Evolutionary conservation across 768 basidiomycete genomes (phyloP).

Genomic region (Termitomyces sp.): DNA sequence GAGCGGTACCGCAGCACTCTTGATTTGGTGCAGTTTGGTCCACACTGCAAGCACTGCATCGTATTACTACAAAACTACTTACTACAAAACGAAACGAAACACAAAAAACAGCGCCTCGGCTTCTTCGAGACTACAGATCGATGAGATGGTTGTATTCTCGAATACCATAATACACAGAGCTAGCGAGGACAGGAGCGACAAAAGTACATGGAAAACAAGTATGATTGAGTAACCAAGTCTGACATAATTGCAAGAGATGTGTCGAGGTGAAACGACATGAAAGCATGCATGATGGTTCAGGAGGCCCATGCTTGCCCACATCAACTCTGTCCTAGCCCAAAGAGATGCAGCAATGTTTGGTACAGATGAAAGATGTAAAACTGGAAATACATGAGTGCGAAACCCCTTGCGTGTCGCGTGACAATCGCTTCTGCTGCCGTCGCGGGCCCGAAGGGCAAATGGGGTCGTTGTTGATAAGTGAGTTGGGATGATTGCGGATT

Average conservation of each 20-base stretch:
- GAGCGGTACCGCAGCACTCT: too few species aligned
- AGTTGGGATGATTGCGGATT: background rate
- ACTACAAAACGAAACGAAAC: too few species aligned
- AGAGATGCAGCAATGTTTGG: slow-evolving; percentile 18
- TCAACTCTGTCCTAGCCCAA: slow-evolving; percentile 9
- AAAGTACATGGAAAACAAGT: slow-evolving; percentile 8
- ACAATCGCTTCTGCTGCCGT: slow-evolving; percentile 12
- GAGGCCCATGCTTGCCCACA: slow-evolving; percentile 2
- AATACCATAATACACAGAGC: slow-evolving; percentile 7
- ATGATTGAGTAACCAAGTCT: background rate
- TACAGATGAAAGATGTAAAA: slow-evolving; percentile 21
- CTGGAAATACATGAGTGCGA: slow-evolving; percentile 15
- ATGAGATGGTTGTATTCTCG: background rate
- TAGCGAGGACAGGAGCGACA: slow-evolving; percentile 3
- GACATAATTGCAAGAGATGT: background rate
- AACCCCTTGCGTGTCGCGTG: slow-evolving; percentile 14
- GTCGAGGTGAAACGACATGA: background rate
- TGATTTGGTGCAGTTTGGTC: too few species aligned
- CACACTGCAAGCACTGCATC: too few species aligned
- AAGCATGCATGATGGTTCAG: slow-evolving; percentile 5
- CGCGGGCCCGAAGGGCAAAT: slow-evolving; percentile 9
- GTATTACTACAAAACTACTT: too few species aligned
- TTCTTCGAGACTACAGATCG: background rate
- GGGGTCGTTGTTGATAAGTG: slow-evolving; percentile 5
- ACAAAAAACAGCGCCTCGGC: too few species aligned